Evolutionary conservation across 2,329 filamentous ascomycete genomes (phyloP).

Genomic region (Phaeosphaeriaceae sp.): DNA sequence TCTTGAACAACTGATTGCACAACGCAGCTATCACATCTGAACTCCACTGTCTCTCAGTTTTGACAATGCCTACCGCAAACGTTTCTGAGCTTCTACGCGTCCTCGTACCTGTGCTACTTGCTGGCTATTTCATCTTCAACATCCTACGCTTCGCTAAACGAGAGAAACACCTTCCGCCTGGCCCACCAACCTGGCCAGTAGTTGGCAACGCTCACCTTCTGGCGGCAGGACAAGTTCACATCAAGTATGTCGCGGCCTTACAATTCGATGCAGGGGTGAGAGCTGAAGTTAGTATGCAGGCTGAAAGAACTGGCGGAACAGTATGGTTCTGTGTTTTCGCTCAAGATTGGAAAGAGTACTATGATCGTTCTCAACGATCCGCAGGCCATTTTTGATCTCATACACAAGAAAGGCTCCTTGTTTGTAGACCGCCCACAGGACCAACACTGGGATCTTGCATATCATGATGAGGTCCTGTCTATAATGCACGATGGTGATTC

Average conservation of each 20-base stretch:
- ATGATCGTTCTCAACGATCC: conserved; percentile 25
- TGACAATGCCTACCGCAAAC: not conserved
- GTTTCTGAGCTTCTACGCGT: not conserved
- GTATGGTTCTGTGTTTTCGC: conserved; percentile 24
- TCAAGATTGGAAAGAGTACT: conserved; percentile 26
- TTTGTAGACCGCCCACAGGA: conserved; percentile 20
- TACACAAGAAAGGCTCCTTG: conserved; percentile 26
- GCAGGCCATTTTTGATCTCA: conserved; percentile 22
- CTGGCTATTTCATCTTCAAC: not conserved
- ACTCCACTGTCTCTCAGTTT: not conserved
- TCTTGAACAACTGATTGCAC: not conserved
- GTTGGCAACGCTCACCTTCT: conserved; percentile 26
- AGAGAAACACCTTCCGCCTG: conserved; percentile 12
- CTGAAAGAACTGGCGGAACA: conserved; percentile 25
- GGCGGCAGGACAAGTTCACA: not conserved
- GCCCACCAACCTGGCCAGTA: conserved; percentile 27
- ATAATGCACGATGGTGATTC: not conserved
- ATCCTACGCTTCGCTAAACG: not conserved
- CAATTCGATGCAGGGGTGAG: not conserved
- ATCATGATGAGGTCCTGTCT: not conserved
- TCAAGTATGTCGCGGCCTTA: not conserved
- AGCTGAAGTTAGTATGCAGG: conserved; percentile 5
- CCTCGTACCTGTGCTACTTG: not conserved
- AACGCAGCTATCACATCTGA: not conserved
- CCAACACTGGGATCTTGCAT: conserved; percentile 4